Evolutionary conservation across 2,329 filamentous ascomycete genomes (phyloP).

Genomic region (Penicillium sp.): DNA sequence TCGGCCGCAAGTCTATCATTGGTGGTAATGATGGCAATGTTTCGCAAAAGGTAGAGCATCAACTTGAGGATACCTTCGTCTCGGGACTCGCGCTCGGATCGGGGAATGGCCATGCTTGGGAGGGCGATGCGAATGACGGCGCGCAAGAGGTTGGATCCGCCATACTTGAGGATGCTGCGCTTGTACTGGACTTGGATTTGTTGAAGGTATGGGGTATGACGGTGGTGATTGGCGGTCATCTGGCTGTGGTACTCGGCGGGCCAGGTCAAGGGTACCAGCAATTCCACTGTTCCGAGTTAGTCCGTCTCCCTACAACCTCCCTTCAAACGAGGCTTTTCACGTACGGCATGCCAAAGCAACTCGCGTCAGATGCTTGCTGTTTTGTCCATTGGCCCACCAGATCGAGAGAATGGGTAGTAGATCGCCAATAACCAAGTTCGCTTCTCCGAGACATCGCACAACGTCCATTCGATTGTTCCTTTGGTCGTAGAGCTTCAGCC

Average conservation of each 20-base stretch:
- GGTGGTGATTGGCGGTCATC: slow-evolving; percentile 91
- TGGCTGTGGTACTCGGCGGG: slow-evolving; percentile 80
- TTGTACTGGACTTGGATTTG: slow-evolving; percentile 91
- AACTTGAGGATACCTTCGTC: slow-evolving; percentile 94
- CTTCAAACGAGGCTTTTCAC: slow-evolving; percentile 43
- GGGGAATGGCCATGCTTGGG: slow-evolving; percentile 80
- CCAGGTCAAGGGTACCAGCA: slow-evolving; percentile 93
- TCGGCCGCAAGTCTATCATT: slow-evolving; percentile 75
- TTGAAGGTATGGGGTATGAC: slow-evolving; percentile 87
- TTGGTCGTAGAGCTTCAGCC: slow-evolving; percentile 93
- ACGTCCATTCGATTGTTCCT: slow-evolving; percentile 94
- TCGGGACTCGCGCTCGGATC: slow-evolving; percentile 74
- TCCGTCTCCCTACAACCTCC: slow-evolving; percentile 30
- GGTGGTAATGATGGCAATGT: slow-evolving; percentile 82
- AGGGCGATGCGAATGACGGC: slow-evolving; percentile 81
- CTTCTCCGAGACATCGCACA: slow-evolving; percentile 86
- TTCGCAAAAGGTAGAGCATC: slow-evolving; percentile 85
- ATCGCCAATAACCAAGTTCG: slow-evolving; percentile 89
- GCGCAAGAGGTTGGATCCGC: slow-evolving; percentile 76
- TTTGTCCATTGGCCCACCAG: slow-evolving; percentile 75
- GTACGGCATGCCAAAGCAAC: slow-evolving; percentile 78
- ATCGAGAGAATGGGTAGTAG: slow-evolving; percentile 84
- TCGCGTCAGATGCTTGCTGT: slow-evolving; percentile 77
- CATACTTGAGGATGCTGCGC: slow-evolving; percentile 82
- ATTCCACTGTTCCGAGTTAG: slow-evolving; percentile 64